phyloP scores from a whole-genome alignment of 2,329 filamentous ascomycete genomes.

The Colletotrichum siamense region DNA sequence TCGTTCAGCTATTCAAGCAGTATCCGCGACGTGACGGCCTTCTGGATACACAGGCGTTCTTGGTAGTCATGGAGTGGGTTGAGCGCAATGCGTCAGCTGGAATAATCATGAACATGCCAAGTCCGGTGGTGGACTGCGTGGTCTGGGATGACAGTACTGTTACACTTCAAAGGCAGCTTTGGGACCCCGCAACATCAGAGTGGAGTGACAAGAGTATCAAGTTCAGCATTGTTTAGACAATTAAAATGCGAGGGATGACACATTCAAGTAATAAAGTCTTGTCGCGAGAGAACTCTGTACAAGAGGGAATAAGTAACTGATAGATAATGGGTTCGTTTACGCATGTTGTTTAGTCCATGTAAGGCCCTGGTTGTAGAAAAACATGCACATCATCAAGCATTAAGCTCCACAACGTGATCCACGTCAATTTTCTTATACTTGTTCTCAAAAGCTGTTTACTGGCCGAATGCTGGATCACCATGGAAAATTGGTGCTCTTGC shows the following conservation, averaged over 20 bases:
- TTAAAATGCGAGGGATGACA: not conserved
- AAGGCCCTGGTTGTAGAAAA: not conserved
- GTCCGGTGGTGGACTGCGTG: not conserved
- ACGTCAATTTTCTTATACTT: not conserved
- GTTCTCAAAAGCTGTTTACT: not conserved
- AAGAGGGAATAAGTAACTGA: not conserved
- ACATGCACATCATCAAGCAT: not conserved
- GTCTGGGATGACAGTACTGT: not conserved
- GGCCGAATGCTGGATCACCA: not conserved
- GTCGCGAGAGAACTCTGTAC: rapidly evolving
- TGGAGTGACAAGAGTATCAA: not conserved
- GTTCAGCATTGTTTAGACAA: not conserved
- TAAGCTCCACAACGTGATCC: not conserved
- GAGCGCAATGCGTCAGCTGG: not conserved
- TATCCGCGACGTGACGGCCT: slow-evolving; percentile 50
- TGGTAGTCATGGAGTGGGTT: slow-evolving; percentile 19
- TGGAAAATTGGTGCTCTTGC: not conserved
- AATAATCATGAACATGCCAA: not conserved
- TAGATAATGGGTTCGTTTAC: not conserved
- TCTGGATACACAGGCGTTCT: slow-evolving; percentile 45
- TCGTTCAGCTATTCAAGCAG: slow-evolving; percentile 42
- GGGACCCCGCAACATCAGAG: not conserved
- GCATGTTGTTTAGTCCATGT: not conserved
- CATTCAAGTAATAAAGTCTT: not conserved
- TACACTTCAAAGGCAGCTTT: not conserved